A percentile compares a stretch with the other conserved stretches of the same genome.
Evolutionary conservation across 768 basidiomycete genomes (phyloP).

Genomic region (Russula virescens): DNA sequence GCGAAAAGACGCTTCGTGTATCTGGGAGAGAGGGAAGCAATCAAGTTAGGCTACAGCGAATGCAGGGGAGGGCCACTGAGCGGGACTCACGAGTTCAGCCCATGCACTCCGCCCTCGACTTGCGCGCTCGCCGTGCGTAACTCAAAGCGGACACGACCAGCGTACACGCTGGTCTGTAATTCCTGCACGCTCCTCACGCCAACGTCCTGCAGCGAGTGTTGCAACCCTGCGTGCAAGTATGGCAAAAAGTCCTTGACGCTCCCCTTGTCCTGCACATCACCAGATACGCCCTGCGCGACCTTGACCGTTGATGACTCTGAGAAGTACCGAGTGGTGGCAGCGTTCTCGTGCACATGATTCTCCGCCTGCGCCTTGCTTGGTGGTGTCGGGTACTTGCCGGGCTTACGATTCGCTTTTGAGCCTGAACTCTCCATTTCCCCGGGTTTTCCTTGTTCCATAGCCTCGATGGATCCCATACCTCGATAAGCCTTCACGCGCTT

Average conservation of each 20-base stretch:
- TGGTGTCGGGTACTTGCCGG: slow-evolving; percentile 43
- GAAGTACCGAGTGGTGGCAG: slow-evolving; percentile 94
- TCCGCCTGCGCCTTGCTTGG: slow-evolving; percentile 32
- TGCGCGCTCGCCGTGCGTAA: slow-evolving; percentile 92
- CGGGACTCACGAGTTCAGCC: slow-evolving; percentile 79
- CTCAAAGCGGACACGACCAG: slow-evolving; percentile 79
- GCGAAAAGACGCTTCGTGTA: slow-evolving; percentile 56
- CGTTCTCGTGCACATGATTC: slow-evolving; percentile 66
- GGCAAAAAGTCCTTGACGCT: slow-evolving; percentile 90
- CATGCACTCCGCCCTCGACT: slow-evolving; percentile 93
- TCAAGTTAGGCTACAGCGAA: neutral
- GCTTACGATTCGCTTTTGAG: slow-evolving; percentile 22
- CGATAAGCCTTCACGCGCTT: slow-evolving; percentile 98
- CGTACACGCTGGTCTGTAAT: slow-evolving; percentile 59
- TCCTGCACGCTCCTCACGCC: slow-evolving; percentile 66
- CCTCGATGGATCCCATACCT: slow-evolving; percentile 86
- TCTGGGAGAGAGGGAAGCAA: slow-evolving; percentile 29
- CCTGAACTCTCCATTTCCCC: slow-evolving; percentile 27
- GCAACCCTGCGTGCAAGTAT: slow-evolving; percentile 72
- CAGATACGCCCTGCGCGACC: slow-evolving; percentile 94
- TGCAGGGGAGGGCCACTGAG: neutral
- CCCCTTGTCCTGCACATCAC: slow-evolving; percentile 97
- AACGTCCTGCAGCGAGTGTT: slow-evolving; percentile 93
- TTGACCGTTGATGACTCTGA: slow-evolving; percentile 89
- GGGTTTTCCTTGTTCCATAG: slow-evolving; percentile 77